phyloP scores from a whole-genome alignment of 2,329 filamentous ascomycete genomes.

The Teratosphaeria zuluensis region DNA sequence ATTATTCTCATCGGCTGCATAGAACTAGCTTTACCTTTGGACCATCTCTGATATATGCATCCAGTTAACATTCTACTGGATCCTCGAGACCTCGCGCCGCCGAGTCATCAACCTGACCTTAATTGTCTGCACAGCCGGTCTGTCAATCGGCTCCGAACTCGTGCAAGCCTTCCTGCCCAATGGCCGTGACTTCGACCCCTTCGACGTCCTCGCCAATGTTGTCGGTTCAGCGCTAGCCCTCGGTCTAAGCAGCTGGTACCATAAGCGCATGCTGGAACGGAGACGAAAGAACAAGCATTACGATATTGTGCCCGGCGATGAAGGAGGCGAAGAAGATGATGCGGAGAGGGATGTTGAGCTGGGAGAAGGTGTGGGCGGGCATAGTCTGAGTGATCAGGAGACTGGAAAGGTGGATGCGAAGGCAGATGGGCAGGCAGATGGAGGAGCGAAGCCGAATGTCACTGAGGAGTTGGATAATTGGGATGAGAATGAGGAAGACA shows the following conservation, averaged over 20 bases:
- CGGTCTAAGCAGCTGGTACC: slow-evolving; percentile 78
- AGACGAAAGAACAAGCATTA: slow-evolving; percentile 67
- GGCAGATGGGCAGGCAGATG: slow-evolving; percentile 18
- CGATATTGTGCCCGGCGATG: slow-evolving; percentile 55
- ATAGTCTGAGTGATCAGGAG: slow-evolving; percentile 19
- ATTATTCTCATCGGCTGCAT: neutral
- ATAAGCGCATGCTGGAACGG: slow-evolving; percentile 88
- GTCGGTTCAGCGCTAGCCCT: slow-evolving; percentile 65
- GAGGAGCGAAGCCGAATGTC: slow-evolving; percentile 52
- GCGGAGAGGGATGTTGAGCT: slow-evolving; percentile 62
- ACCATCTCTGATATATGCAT: neutral
- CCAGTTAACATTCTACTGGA: slow-evolving; percentile 71
- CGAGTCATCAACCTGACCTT: slow-evolving; percentile 78
- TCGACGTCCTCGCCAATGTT: slow-evolving; percentile 81
- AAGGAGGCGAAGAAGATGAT: slow-evolving; percentile 32
- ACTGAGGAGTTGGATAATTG: slow-evolving; percentile 86
- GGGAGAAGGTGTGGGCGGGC: slow-evolving; percentile 44
- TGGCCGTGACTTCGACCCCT: slow-evolving; percentile 56
- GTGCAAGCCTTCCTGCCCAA: slow-evolving; percentile 62
- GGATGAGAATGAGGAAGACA: slow-evolving; percentile 71
- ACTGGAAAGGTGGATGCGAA: slow-evolving; percentile 19
- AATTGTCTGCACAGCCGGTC: slow-evolving; percentile 62
- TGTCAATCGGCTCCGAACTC: slow-evolving; percentile 67
- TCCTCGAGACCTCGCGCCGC: slow-evolving; percentile 80
- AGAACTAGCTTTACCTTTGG: neutral